Conservation (phyloP, 805 yeast species). For the Debaryomyces maramus region DNA sequence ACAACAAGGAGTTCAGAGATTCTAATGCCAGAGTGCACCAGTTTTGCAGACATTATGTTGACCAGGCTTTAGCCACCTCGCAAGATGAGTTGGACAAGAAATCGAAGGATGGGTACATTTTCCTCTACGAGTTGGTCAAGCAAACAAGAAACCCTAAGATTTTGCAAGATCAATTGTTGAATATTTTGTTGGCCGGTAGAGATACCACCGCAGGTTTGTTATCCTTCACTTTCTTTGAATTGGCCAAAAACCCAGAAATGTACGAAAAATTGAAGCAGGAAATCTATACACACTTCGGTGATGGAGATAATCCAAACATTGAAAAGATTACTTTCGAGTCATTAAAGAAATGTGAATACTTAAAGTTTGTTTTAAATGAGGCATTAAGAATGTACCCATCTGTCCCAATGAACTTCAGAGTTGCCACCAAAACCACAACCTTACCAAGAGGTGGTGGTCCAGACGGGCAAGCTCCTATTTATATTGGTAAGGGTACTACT, state of each 20-base stretch:
- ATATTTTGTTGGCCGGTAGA: constrained; percentile 40
- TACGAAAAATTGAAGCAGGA: constrained; percentile 30
- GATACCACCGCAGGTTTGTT: constrained; percentile 37
- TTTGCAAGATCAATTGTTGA: constrained; percentile 38
- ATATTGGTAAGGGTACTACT: constrained; percentile 45
- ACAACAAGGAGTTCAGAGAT: constrained; percentile 32
- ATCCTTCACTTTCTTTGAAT: constrained; percentile 28
- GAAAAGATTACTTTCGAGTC: constrained; percentile 31
- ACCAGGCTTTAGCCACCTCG: constrained; percentile 29
- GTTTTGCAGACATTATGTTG: constrained; percentile 30
- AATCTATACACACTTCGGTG: constrained; percentile 26
- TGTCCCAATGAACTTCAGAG: constrained; percentile 34
- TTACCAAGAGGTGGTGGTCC: constrained; percentile 37
- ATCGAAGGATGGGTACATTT: constrained; percentile 31
- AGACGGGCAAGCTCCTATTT: constrained; percentile 39
- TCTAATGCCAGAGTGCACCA: constrained; percentile 32
- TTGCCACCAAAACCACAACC: constrained; percentile 31
- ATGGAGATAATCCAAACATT: constrained; percentile 18
- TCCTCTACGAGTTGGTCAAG: constrained; percentile 40
- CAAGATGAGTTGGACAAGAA: constrained; percentile 29
- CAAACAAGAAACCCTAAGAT: constrained; percentile 35
- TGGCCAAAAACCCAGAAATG: constrained; percentile 31
- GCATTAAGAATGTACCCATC: constrained; percentile 34
- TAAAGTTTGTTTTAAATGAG: constrained; percentile 31
- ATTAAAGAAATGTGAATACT: constrained; percentile 33